These are phyloP conservation scores for Podaxis sp. DNA, from an alignment of 768 basidiomycete genomes.

Conservation along the genomic window DNA sequence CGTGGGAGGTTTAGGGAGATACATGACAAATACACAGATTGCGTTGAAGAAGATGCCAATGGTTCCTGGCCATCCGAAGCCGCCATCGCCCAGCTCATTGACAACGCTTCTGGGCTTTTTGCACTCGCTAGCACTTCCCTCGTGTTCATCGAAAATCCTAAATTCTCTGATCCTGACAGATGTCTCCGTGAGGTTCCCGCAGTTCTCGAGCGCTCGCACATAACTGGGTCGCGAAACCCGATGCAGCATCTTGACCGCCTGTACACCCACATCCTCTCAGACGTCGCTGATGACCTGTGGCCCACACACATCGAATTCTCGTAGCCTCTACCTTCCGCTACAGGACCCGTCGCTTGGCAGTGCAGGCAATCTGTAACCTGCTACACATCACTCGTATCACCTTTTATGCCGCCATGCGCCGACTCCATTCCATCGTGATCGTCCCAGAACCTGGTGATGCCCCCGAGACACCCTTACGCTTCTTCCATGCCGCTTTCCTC, in stretches of 20 bases:
- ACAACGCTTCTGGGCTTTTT: background rate
- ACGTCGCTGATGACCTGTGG: background rate
- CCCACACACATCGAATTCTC: background rate
- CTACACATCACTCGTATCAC: background rate
- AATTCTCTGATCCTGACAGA: background rate
- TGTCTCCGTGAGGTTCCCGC: background rate
- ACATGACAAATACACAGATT: background rate
- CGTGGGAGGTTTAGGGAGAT: background rate
- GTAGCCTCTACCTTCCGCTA: background rate
- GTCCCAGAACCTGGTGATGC: background rate
- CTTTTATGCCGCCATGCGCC: background rate
- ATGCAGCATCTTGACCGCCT: background rate
- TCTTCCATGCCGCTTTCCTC: background rate
- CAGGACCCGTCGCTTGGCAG: too few species aligned
- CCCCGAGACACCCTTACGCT: background rate
- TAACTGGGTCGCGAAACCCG: background rate
- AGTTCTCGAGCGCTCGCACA: background rate
- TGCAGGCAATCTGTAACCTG: background rate
- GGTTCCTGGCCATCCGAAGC: background rate
- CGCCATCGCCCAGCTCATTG: background rate
- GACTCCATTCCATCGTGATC: background rate
- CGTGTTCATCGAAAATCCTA: too few species aligned
- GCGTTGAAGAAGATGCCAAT: background rate
- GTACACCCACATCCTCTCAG: background rate
- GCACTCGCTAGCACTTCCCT: too few species aligned